phyloP scores from a whole-genome alignment of 441 rosid species.

The Bocquillonia castaneifolia region DNA sequence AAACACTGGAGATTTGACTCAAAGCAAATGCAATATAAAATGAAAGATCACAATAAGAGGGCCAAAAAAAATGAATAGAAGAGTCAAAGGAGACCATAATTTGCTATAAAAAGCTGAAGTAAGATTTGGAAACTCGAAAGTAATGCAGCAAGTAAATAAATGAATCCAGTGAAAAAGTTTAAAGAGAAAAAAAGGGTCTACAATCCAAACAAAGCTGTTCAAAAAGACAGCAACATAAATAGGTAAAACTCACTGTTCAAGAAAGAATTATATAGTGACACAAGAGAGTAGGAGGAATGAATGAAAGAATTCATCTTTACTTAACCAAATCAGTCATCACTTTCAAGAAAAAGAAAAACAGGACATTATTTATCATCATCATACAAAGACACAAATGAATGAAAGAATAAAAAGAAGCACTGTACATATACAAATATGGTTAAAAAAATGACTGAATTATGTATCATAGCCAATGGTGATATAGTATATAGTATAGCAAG shows the following conservation, averaged over 20 bases:
- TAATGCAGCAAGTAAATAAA: slow-evolving; percentile 17
- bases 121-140: slow-evolving; percentile 15
- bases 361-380: background rate
- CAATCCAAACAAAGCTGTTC: slow-evolving; percentile 25
- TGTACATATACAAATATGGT: background rate
- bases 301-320: slow-evolving; percentile 3
- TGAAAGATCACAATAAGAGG: too few relatives aligned
- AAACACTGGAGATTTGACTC: background rate
- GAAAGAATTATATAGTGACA: slow-evolving; percentile 6
- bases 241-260: slow-evolving; percentile 4
- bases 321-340: slow-evolving; percentile 7
- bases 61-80: background rate
- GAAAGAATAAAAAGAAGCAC: background rate
- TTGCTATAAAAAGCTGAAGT: slow-evolving; percentile 11
- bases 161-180: slow-evolving; percentile 17
- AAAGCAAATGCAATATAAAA: background rate
- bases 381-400: background rate
- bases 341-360: background rate
- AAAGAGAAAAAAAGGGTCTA: background rate
- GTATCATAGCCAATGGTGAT: slow-evolving; percentile 12
- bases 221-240: background rate
- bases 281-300: slow-evolving; percentile 4
- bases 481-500: background rate
- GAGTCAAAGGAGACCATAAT: background rate
- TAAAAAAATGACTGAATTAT: slow-evolving; percentile 16